Evolutionary conservation across 495 filamentous ascomycete species (phyloP), one percentile per base, ranked within the genome.

Genomic region (Achaetomiella virescens): DNA sequence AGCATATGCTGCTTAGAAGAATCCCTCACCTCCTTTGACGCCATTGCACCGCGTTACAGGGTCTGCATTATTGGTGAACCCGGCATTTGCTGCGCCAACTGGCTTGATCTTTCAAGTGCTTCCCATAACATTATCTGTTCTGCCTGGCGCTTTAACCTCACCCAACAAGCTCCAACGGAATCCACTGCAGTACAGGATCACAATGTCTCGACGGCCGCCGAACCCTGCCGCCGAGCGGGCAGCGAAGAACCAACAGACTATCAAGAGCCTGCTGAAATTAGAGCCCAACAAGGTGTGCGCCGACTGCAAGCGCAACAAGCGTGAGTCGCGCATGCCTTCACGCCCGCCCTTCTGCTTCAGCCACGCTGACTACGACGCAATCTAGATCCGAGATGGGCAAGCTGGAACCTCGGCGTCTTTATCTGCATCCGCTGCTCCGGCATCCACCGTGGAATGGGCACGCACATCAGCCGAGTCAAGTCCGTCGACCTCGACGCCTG

Each of bases 261-360:
- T 98, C 71, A 97, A 97, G 75, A 87, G 74, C 61, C 79, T 98
- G 55, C 72, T 96, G 73, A 97, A 97, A 74, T 76, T 97, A 57
- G 91, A 96, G 64, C 70, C 79, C 54, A 98, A 98, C 75, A 97
- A 97, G 75, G 84, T 84, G 66, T 98, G 93, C 79, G 93, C 93
- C 37, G 93, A 98, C 67, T 98, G 93, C 80, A 98, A 98, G 78
- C 83, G 89, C 69, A 97, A 97, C 72, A 97, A 97, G 68, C 93
- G 92, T 95, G 66, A 67, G 86, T 78, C 24, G 20, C 14, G 3
- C n/a, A 15, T 12, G 27, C 12, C 41, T 20, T n/a, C 21, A 25
- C 20, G 12, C 25, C 18, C 21, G 41, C 18, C 20, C 53, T 18
- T 4, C 18, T 20, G 38, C 17, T 57, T 44, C 44, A 44, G 12